phyloP scores from a whole-genome alignment of 805 yeast species.

The Pichia paraexigua region DNA sequence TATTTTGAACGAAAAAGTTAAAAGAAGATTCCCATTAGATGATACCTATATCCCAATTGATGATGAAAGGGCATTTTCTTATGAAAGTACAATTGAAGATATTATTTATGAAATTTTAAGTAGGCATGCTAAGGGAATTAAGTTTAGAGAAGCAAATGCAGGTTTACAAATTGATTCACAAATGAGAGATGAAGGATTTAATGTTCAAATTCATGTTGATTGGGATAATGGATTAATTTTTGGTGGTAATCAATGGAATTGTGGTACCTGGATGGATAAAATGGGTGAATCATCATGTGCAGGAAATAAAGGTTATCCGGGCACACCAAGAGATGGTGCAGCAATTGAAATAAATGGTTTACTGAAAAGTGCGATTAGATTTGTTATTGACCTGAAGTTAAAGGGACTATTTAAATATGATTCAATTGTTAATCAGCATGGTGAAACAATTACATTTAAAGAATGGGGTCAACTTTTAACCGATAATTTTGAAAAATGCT shows the following conservation, averaged over 20 bases:
- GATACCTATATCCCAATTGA: slow-evolving; percentile 66
- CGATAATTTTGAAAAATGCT: slow-evolving; percentile 70
- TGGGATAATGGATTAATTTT: slow-evolving; percentile 83
- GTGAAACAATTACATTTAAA: slow-evolving; percentile 43
- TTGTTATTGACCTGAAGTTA: slow-evolving; percentile 53
- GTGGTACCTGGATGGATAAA: slow-evolving; percentile 99
- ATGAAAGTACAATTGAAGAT: slow-evolving; percentile 64
- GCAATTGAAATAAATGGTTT: slow-evolving; percentile 89
- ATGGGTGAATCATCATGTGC: slow-evolving; percentile 93
- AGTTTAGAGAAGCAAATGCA: slow-evolving; percentile 91
- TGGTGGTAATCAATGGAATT: slow-evolving; percentile 88
- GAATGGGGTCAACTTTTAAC: slow-evolving; percentile 70
- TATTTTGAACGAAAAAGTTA: slow-evolving; percentile 63
- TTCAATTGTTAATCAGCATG: slow-evolving; percentile 52
- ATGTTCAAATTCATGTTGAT: slow-evolving; percentile 71
- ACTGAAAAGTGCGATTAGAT: slow-evolving; percentile 74
- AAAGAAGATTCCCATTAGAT: slow-evolving; percentile 75
- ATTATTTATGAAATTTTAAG: slow-evolving; percentile 70
- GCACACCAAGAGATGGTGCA: slow-evolving; percentile 97
- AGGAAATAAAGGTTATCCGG: slow-evolving; percentile 84
- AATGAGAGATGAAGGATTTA: slow-evolving; percentile 89
- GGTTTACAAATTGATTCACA: slow-evolving; percentile 83
- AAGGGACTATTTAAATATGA: slow-evolving; percentile 50
- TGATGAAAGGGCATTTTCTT: slow-evolving; percentile 68
- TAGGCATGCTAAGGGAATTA: slow-evolving; percentile 87